Base-by-base conservation (phyloP, 495 filamentous ascomycete genomes). In the Penicillium simplicissimum region DNA sequence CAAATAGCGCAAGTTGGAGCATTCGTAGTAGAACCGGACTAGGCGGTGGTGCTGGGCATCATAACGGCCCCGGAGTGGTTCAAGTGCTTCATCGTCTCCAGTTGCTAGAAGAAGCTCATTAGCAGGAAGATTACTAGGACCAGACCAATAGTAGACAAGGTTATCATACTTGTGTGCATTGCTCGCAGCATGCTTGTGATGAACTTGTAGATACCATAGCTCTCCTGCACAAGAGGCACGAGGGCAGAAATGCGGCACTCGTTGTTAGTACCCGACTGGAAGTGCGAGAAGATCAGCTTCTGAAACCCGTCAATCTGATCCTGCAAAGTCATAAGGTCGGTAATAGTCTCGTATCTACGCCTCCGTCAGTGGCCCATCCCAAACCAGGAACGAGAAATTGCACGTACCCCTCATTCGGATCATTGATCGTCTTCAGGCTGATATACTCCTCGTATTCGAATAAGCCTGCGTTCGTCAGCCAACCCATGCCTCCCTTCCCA, bases 391-490 rank as follows among this genome's bases (percentile, higher is more conserved):
- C 4, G 10, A 15, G 40, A 37, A 36, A 9, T 48, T 11, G 9
- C 34, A 37, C 70, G 48, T 72, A 85, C 81, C 95, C 95, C 78
- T 98, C 95, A 70, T 98, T 97, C 11, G 96, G 95, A 79, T 98
- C 95, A 76, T 97, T 96, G 78, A 96, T 98, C 5, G 91, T 89
- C 79, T 97, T 97, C 73, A 98, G 82, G 68, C 92, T 97, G 74
- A 98, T 93, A 73, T 98, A 98, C 70, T 98, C 95, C 81, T 97
- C 95, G 65, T 98, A 98, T 71, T 98, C 95, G 69, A 98, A 98
- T 28, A 95, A 81, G 42, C 87, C 87, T 90, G 58, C 38, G 19
- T 56, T 7, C 42, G 40, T 74, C 40, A 74, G 71, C n/a, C 9
- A n/a, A 17, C 48, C 14, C 28, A 53, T 57, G 49, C 21, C 14